Evolutionary conservation across 2,329 filamentous ascomycete species (phyloP).

Genomic region (Penicillium sp.): DNA sequence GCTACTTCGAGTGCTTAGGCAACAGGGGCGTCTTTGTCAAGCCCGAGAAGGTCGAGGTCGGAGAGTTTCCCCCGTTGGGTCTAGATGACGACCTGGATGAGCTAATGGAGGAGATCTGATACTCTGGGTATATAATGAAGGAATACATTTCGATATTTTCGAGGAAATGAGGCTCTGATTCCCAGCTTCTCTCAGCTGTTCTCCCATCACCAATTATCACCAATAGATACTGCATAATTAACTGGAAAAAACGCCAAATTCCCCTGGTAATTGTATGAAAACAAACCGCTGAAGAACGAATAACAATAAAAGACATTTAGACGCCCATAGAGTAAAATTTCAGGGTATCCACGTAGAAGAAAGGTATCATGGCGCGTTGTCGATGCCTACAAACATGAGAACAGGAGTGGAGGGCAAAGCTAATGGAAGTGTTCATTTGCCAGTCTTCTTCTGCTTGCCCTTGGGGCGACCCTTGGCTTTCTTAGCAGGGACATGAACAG

Average conservation of each 20-base stretch:
- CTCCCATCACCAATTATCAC: conserved; percentile 8
- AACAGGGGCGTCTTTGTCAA: conserved; percentile 60
- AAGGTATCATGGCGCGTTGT: conserved; percentile 20
- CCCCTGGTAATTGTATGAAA: conserved; percentile 7
- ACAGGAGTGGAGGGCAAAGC: background rate
- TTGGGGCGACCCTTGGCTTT: conserved; percentile 28
- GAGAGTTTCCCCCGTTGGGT: conserved; percentile 54
- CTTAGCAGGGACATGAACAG: conserved; percentile 7
- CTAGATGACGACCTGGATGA: conserved; percentile 53
- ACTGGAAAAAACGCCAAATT: conserved; percentile 1
- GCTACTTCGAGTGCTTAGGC: conserved; percentile 55
- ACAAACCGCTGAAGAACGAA: conserved; percentile 17
- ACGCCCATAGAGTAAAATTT: background rate
- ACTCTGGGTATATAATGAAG: conserved; percentile 19
- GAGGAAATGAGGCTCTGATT: conserved; percentile 4
- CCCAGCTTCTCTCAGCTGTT: background rate
- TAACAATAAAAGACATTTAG: conserved; percentile 8
- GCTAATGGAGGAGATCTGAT: conserved; percentile 54
- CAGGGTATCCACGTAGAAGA: conserved; percentile 7
- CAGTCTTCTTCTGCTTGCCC: conserved; percentile 34
- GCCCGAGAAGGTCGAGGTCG: conserved; percentile 60
- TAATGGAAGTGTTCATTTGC: conserved; percentile 11
- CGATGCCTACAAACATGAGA: conserved; percentile 6
- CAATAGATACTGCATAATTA: conserved; percentile 4
- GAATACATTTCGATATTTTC: conserved; percentile 1